These are phyloP conservation scores for Chaetomium olivaceum DNA, from an alignment of 2,329 filamentous ascomycete species.

Conservation along the genomic window DNA sequence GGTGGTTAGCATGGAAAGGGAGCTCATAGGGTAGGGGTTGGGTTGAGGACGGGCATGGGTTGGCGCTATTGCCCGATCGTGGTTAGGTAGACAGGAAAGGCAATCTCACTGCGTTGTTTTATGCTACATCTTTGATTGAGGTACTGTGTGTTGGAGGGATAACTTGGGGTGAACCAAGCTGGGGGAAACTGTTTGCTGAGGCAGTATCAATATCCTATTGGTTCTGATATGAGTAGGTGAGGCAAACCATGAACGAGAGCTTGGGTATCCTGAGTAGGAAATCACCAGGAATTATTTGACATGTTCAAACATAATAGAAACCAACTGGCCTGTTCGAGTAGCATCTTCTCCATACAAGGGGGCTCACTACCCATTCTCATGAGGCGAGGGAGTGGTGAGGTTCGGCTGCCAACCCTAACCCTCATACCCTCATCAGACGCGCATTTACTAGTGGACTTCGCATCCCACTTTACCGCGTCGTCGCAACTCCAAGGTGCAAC, in stretches of 20 bases:
- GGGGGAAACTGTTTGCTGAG: no score
- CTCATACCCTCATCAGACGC: background rate
- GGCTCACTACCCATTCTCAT: no score
- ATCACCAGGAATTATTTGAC: background rate
- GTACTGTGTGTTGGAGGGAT: background rate
- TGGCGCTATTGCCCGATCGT: background rate
- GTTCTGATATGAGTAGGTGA: background rate
- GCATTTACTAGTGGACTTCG: background rate
- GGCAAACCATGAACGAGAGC: background rate
- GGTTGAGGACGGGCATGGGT: constrained; percentile 4
- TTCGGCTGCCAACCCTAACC: constrained; percentile 6
- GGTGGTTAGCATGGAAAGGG: constrained; percentile 3
- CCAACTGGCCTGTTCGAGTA: background rate
- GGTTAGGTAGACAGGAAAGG: constrained; percentile 14
- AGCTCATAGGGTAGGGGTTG: constrained; percentile 14
- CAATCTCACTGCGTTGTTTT: background rate
- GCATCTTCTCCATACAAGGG: no score
- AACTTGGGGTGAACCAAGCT: background rate
- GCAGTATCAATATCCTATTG: no score
- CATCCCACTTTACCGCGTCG: constrained; percentile 12
- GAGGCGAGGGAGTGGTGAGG: no score
- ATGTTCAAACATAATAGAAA: background rate
- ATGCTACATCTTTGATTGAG: background rate
- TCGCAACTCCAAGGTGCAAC: background rate
- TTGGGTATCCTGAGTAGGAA: background rate